Conservation (phyloP, 2,329 filamentous ascomycete species). For the Trichoderma sp. region DNA sequence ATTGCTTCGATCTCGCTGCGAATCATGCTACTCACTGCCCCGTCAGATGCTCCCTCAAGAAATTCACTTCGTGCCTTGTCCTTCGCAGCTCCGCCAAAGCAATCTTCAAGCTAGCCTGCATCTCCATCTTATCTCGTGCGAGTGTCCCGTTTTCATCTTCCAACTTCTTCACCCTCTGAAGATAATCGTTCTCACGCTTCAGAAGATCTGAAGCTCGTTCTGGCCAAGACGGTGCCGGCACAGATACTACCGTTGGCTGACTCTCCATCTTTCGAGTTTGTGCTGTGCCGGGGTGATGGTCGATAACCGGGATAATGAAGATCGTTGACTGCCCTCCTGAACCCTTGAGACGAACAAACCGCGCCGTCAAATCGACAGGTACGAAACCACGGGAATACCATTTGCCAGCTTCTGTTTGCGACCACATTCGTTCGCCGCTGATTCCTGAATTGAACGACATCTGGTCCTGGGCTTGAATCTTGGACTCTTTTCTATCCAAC, state of each 20-base stretch:
- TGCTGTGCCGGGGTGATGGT: constrained; percentile 43
- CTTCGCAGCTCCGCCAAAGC: constrained; percentile 25
- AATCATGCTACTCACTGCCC: constrained; percentile 11
- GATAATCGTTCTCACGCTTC: constrained; percentile 23
- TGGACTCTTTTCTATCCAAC: constrained; percentile 46
- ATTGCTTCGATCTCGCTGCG: constrained; percentile 12
- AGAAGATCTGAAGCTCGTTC: constrained; percentile 35
- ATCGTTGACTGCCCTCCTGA: constrained; percentile 43
- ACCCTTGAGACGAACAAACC: constrained; percentile 51
- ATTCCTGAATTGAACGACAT: constrained; percentile 39
- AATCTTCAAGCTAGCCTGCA: constrained; percentile 23
- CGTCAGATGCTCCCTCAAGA: constrained; percentile 22
- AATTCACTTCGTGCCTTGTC: constrained; percentile 22
- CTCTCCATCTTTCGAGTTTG: constrained; percentile 46
- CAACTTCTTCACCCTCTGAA: constrained; percentile 26
- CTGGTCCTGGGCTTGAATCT: constrained; percentile 35
- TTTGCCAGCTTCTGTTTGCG: constrained; percentile 28
- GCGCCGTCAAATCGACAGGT: constrained; percentile 47
- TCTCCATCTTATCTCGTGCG: constrained; percentile 25
- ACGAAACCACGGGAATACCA: constrained; percentile 45
- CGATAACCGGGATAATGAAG: constrained; percentile 52
- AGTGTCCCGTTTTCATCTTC: constrained; percentile 23
- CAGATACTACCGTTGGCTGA: constrained; percentile 39
- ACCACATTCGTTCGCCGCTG: constrained; percentile 40
- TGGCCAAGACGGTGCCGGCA: constrained; percentile 32